phyloP scores from a whole-genome alignment of 805 yeast species.

The Sugiyamaella smithiae region DNA sequence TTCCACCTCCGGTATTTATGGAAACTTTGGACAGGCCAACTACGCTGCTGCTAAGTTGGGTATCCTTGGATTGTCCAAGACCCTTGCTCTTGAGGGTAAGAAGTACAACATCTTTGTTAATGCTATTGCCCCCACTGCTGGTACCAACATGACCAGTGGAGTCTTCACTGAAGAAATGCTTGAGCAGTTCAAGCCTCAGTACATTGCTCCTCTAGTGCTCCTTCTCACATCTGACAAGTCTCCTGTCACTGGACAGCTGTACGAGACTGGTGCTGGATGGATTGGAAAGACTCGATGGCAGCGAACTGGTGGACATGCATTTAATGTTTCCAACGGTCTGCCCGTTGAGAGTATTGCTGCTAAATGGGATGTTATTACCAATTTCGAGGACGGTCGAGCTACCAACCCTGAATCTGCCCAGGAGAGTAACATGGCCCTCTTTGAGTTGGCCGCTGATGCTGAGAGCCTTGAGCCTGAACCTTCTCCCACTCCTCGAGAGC shows the following conservation, averaged over 20 bases:
- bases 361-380: conserved; percentile 61
- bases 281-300: conserved; percentile 93
- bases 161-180: conserved; percentile 77
- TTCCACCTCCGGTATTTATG: conserved; percentile 95
- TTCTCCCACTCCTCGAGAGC: conserved; percentile 46
- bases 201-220: conserved; percentile 87
- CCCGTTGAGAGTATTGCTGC: conserved; percentile 70
- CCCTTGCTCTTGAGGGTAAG: conserved; percentile 89
- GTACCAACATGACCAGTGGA: conserved; percentile 93
- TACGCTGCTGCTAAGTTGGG: conserved; percentile 93
- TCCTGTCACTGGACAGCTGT: conserved; percentile 74
- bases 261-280: conserved; percentile 97
- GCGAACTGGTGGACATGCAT: conserved; percentile 79
- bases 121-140: conserved; percentile 95
- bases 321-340: conserved; percentile 42
- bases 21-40: conserved; percentile 96
- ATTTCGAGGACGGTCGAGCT: conserved; percentile 56
- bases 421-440: conserved; percentile 78
- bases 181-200: conserved; percentile 79
- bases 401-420: conserved; percentile 60
- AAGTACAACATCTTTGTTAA: conserved; percentile 72
- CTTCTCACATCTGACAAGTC: conserved; percentile 72
- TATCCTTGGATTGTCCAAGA: conserved; percentile 76
- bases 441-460: conserved; percentile 46
- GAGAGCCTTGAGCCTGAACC: conserved; percentile 44